Evolutionary conservation across 345 rosid genomes (phyloP), one percentile per base, ranked within the genome.

Genomic region (Acer campestre): DNA sequence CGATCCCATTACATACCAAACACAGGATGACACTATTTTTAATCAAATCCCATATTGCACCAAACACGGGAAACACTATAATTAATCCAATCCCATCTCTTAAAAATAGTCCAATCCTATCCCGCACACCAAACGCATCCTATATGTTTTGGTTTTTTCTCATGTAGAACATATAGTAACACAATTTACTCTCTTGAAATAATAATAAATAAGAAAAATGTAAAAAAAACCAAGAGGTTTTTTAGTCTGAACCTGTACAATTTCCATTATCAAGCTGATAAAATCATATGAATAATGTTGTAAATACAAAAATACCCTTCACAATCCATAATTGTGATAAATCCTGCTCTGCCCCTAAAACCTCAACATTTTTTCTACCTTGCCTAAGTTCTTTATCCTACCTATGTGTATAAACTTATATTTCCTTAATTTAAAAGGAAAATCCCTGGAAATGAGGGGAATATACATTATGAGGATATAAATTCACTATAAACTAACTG

Each of bases 321-420:
- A 42, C 76, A 55, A 4, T 55, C 27, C 64, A 64, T 9, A 46
- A 76, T 27, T 20, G 59, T 40, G 38, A 51, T 40, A 6, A 20
- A 27, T 53, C 65, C 67, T 46, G 53, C 69, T 73, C 56, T 73
- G 42, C 64, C 70, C 53, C 65, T 31, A 17, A 51, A 67, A 6
- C 48, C 48, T 16, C n/a, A 53, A 48, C 10, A 27, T 23, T 10
- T 25, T 63, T 58, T 35, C 68, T 65, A 55, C 31, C 31, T n/a
- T 68, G 66, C 53, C 62, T 44, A 48, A 7, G 2, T 40, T 42
- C 58, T 76, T 38, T 58, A 59, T 65, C 64, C 56, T 56, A 76
- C 20, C 67, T 56, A 58, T 35, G 9, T 38, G 17, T 40, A 6
- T 20, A 51, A 35, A 31, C 31, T 42, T 6, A 6, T 35, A 65